Conservation (phyloP, 805 yeast species). For the Priceomyces castillae region DNA sequence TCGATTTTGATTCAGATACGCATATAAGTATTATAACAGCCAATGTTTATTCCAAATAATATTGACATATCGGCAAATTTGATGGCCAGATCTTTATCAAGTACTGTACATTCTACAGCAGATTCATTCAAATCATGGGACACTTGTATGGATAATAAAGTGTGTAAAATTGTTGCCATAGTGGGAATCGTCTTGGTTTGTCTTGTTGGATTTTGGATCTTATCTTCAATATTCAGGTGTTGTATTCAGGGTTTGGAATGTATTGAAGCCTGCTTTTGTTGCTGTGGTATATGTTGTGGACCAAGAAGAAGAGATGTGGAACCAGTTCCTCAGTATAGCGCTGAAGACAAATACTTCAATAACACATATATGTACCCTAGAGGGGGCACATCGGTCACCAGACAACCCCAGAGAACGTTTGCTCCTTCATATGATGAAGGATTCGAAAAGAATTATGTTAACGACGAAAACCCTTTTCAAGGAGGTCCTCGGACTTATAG, state of each 20-base stretch:
- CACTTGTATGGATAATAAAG: slow-evolving; percentile 73
- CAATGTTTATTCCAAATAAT: slow-evolving; percentile 4
- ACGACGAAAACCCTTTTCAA: slow-evolving; percentile 6
- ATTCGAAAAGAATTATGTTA: neutral
- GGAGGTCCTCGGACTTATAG: slow-evolving; percentile 2
- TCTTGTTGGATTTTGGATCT: slow-evolving; percentile 53
- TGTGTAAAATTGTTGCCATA: slow-evolving; percentile 75
- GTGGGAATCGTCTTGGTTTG: slow-evolving; percentile 64
- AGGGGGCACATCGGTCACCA: slow-evolving; percentile 8
- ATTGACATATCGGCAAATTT: slow-evolving; percentile 4
- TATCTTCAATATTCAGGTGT: slow-evolving; percentile 55
- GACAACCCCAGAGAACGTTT: slow-evolving; percentile 7
- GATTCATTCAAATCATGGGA: slow-evolving; percentile 68
- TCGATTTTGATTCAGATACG: no score
- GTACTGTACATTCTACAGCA: slow-evolving; percentile 31
- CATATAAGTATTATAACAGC: no score
- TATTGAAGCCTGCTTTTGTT: slow-evolving; percentile 47
- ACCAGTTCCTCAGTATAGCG: slow-evolving; percentile 15
- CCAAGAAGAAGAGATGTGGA: slow-evolving; percentile 7
- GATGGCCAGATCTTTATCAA: slow-evolving; percentile 5
- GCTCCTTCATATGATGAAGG: neutral
- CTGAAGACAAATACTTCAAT: slow-evolving; percentile 35
- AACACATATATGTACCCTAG: slow-evolving; percentile 36
- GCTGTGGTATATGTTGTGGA: slow-evolving; percentile 39
- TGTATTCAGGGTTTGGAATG: slow-evolving; percentile 50